Base-by-base conservation (phyloP, 495 filamentous ascomycete genomes). In the Podospora pseudopauciseta region DNA sequence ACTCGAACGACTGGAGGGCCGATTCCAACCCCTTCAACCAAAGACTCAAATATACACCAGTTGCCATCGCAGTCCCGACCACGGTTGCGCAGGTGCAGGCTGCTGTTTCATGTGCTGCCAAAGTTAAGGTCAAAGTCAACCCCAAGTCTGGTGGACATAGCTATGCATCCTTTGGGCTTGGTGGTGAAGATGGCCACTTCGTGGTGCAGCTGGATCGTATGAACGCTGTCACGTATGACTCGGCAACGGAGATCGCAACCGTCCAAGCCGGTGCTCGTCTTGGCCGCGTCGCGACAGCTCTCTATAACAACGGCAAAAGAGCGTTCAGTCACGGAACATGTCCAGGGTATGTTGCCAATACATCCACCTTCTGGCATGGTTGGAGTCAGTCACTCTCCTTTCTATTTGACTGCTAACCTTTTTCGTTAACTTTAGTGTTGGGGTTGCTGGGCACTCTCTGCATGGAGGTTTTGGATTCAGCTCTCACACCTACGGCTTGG, bases 401-500 rank as follows among this genome's bases (percentile, higher is more conserved):
- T 23, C 23, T 23, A 23, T 23, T 23, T 23, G 23, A 9, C 19
- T 56, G 49, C 58, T 20, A 39, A 44, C 60, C 56, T 5, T 68
- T 75, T 63, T 56, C 34, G 2, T 70, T 32, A 6, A 18, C n/a
- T 6, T 26, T 26, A 83, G 81, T 28, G 81, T 83, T 60, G 81
- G 81, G 7, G 77, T 83, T 20, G 76, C 71, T 20, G 81, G 81
- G 0, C 81, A 83, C 61, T 72, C 77, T 28, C 76, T 84, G 1
- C 81, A 84, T 67, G 80, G 81, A 11, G 81, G 81, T 1, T 81
- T 78, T 60, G 81, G 82, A 32, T 76, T 82, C 73, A 81, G 79
- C 72, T 82, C 81, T 1, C 80, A 83, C 61, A 78, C 79, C 4
- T 69, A 80, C 61, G 81, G 81, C 16, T 66, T 83, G 7, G 79